Evolutionary conservation across 176 grass and related monocot genomes (phyloP).

Genomic region (Urochloa ruziziensis): DNA sequence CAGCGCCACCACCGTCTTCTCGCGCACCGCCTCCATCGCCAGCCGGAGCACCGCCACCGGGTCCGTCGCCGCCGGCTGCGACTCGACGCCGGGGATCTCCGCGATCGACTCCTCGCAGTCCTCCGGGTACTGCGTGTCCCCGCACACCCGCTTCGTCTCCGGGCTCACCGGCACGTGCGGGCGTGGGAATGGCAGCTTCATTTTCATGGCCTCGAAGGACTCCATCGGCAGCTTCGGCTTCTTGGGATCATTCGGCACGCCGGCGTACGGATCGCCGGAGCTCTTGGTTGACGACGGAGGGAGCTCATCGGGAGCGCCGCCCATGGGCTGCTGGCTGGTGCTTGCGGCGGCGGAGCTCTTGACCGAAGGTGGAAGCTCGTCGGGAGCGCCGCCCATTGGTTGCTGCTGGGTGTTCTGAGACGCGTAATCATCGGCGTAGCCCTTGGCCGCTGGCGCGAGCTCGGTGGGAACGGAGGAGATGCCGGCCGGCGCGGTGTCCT

Average conservation of each 20-base stretch:
- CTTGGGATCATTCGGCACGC: neutral
- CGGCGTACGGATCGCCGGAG: neutral
- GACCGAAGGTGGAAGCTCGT: neutral
- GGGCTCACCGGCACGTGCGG: constrained; percentile 28
- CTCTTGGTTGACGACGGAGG: neutral
- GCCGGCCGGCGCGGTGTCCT: neutral
- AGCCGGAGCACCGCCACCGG: constrained; percentile 32
- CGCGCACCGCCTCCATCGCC: constrained; percentile 40
- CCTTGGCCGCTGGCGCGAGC: no score
- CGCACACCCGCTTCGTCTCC: constrained; percentile 29
- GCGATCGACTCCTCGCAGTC: constrained; percentile 44
- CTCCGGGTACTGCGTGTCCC: constrained; percentile 12
- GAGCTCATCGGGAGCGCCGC: neutral
- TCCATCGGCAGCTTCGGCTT: neutral
- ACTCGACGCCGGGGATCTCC: neutral
- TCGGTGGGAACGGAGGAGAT: neutral
- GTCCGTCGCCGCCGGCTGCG: neutral
- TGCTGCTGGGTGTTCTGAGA: neutral
- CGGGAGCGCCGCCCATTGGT: neutral
- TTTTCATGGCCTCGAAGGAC: neutral
- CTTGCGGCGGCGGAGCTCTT: neutral
- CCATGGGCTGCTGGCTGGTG: neutral
- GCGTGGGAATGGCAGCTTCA: neutral
- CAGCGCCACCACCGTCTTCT: constrained; percentile 11
- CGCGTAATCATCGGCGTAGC: neutral